Evolutionary conservation across 1,139 yeast genomes (phyloP).

Genomic region (Protomyces gravidus): DNA sequence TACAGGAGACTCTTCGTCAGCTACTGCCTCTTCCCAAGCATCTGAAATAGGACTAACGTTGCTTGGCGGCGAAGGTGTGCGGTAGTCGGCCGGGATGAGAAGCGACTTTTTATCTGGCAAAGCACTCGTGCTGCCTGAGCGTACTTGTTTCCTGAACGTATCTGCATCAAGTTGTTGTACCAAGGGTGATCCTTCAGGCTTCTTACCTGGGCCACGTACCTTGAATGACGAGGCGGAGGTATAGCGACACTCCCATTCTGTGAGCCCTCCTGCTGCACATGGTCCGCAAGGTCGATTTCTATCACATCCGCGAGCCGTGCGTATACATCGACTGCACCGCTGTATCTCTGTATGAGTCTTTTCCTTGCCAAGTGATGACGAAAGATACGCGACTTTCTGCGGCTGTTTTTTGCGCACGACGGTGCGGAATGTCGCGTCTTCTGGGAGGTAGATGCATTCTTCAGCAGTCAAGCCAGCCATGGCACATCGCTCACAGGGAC

Average conservation of each 20-base stretch:
- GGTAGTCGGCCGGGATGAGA: conserved; percentile 14
- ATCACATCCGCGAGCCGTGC: conserved; percentile 22
- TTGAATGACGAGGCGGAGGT: conserved; percentile 27
- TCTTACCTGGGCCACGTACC: conserved; percentile 25
- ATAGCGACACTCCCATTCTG: conserved; percentile 24
- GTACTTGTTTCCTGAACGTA: conserved; percentile 4
- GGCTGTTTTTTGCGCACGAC: neutral
- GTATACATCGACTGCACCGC: conserved; percentile 26
- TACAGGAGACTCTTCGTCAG: conserved; percentile 5
- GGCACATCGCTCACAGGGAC: conserved; percentile 24
- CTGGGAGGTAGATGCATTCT: conserved; percentile 22
- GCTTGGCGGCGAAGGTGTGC: conserved; percentile 22
- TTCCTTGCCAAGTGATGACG: neutral
- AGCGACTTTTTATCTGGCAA: neutral
- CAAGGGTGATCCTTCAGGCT: conserved; percentile 4
- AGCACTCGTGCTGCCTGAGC: conserved; percentile 11
- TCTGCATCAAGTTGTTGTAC: neutral
- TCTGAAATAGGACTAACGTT: conserved; percentile 19
- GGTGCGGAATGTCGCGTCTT: conserved; percentile 23
- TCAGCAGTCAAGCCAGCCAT: conserved; percentile 22
- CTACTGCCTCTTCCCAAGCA: conserved; percentile 2
- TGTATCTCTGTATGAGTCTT: neutral
- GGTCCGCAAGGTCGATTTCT: conserved; percentile 24
- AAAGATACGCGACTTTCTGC: neutral
- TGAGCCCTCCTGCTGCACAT: conserved; percentile 15